Evolutionary conservation across 768 basidiomycete genomes (phyloP), one percentile per base, ranked within the genome.

Genomic region (Suillus hirtellus): DNA sequence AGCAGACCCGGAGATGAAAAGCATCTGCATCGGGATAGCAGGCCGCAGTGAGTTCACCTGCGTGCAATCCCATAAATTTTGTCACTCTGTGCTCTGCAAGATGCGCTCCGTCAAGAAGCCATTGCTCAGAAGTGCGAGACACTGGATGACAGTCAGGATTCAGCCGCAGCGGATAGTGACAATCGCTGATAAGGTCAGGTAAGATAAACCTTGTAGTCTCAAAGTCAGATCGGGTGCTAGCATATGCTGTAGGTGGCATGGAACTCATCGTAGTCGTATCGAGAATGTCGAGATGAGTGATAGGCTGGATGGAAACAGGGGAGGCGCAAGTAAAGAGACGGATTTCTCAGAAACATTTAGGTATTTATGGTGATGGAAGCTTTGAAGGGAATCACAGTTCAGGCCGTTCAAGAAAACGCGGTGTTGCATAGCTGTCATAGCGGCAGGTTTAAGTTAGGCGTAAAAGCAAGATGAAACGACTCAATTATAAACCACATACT

Each of bases 31-130:
- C 81, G 64, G 82, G 78, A 70, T 87, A 89, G 70, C 85, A 86
- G 70, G 77, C 83, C 1, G 84, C 85, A 24, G 85, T 82, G 63
- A 89, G 81, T 65, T 86, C 82, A 52, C 87, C 86, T 8, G 85
- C 85, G 63, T 85, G 82, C 56, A 87, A 77, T 21, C 82, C 84
- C 61, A 78, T 75, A 44, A 88, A 78, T 15, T 68, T 64, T 55
- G 67, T 69, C 46, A 61, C 54, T 24, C 55, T 63, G 60, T 73
- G 70, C 54, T 69, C 69, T 61, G 65, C 65, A 21, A 63, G 62
- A 61, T 5, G 31, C 4, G 59, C 63, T 55, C 56, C 67, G 61
- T 42, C 65, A 63, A 68, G 61, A 35, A 80, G 62, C 79, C 79
- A 80, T 53, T 68, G 58, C 46, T 78, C 79, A 4, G 78, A 78